A percentile compares a stretch with the other conserved stretches of the same genome.
These are phyloP conservation scores for Fusarium penzigii DNA, from an alignment of 2,329 filamentous ascomycete genomes.

Conservation along the genomic window DNA sequence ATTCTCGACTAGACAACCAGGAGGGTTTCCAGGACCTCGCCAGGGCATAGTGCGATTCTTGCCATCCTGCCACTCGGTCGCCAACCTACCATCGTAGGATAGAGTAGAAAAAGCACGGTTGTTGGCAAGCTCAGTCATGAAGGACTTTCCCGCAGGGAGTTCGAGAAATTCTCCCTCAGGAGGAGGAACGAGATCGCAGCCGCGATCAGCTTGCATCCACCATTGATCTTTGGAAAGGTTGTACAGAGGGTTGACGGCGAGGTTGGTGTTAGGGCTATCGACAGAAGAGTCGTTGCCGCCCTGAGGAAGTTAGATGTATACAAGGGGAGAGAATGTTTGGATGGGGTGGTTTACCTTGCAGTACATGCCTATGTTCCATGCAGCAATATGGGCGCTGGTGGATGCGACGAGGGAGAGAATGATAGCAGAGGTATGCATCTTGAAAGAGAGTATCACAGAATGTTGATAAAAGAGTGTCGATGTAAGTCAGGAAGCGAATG, in stretches of 20 bases:
- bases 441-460: conserved; percentile 2
- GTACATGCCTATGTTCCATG: conserved; percentile 32
- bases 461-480: background rate
- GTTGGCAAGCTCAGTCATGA: conserved; percentile 51
- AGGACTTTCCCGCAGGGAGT: conserved; percentile 48
- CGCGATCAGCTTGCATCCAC: conserved; percentile 53
- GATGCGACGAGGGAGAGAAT: conserved; percentile 22
- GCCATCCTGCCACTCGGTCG: conserved; percentile 49
- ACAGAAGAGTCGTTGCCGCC: conserved; percentile 32
- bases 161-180: conserved; percentile 37
- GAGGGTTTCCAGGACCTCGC: conserved; percentile 36
- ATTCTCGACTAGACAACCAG: conserved; percentile 28
- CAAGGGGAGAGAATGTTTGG: no score
- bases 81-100: conserved; percentile 40
- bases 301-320: conserved; percentile 11
- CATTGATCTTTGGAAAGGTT: conserved; percentile 45
- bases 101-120: conserved; percentile 51
- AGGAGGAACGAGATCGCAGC: conserved; percentile 43
- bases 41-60: conserved; percentile 46
- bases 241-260: conserved; percentile 47
- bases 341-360: conserved; percentile 20
- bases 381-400: conserved; percentile 27
- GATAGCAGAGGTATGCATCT: conserved; percentile 22
- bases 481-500: conserved; percentile 2
- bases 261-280: conserved; percentile 45